Percentiles rank a stretch among this genome's conserved stretches.
These are phyloP conservation scores for Jamesozyma piceae DNA, from an alignment of 805 yeast genomes.

Conservation along the genomic window DNA sequence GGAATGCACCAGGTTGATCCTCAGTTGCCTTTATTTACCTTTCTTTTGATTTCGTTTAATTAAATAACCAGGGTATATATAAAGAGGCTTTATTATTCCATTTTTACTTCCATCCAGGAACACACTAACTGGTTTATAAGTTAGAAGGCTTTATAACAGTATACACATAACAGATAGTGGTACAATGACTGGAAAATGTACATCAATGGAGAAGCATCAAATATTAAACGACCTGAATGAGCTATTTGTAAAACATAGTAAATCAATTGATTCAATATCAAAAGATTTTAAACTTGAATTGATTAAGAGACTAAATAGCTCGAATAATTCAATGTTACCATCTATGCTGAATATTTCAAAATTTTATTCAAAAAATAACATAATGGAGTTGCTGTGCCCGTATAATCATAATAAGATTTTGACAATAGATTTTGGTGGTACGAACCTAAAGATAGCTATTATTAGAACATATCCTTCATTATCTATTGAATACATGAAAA, in stretches of 20 bases:
- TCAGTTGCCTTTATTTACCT: not conserved
- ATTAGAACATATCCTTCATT: constrained; percentile 8
- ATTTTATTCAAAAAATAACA: not conserved
- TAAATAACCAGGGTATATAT: too few species aligned
- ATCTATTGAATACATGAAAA: constrained; percentile 8
- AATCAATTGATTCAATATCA: constrained; percentile 8
- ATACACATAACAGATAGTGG: too few species aligned
- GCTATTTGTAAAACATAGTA: constrained; percentile 8
- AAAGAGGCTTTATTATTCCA: too few species aligned
- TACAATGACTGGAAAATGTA: not conserved
- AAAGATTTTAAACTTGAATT: constrained; percentile 12
- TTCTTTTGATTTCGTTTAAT: too few species aligned
- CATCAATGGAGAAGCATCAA: not conserved
- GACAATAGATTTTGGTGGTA: constrained; percentile 27
- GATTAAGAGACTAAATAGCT: constrained; percentile 9
- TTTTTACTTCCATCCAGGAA: too few species aligned
- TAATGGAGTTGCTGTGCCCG: not conserved
- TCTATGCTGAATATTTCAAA: constrained; percentile 2
- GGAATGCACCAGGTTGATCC: too few species aligned
- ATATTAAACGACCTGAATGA: constrained; percentile 5
- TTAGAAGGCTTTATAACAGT: too few species aligned
- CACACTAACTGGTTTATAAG: too few species aligned
- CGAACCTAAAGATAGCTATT: constrained; percentile 20
- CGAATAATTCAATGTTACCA: constrained; percentile 19
- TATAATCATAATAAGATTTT: constrained; percentile 6